phyloP scores from a whole-genome alignment of 106 monocot genomes.

The Chionographis japonica region DNA sequence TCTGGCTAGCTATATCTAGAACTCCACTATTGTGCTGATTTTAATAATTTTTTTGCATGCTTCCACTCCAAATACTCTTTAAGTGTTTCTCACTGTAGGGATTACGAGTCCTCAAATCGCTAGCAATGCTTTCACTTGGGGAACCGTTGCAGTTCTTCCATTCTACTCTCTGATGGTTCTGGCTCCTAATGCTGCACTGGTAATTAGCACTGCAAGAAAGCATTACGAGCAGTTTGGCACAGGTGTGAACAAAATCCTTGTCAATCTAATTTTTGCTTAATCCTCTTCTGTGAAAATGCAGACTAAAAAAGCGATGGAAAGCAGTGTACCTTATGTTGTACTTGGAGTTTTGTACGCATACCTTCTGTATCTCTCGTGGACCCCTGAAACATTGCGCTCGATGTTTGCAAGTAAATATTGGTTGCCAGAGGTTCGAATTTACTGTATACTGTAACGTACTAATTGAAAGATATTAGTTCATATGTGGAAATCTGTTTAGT shows the following conservation, averaged over 20 bases:
- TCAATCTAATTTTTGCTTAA: not conserved
- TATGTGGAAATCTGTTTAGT: too few relatives aligned
- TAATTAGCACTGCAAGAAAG: slow-evolving; percentile 13
- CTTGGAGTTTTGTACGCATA: slow-evolving; percentile 73
- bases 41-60: not conserved
- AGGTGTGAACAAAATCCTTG: not conserved
- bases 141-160: slow-evolving; percentile 90
- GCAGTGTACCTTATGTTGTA: slow-evolving; percentile 57
- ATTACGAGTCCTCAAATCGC: slow-evolving; percentile 74
- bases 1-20: too few relatives aligned
- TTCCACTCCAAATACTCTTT: not conserved
- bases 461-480: not conserved
- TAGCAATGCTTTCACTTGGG: slow-evolving; percentile 74
- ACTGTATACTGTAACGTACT: not conserved
- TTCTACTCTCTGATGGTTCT: slow-evolving; percentile 94
- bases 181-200: slow-evolving; percentile 73
- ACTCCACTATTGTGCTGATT: too few relatives aligned
- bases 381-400: slow-evolving; percentile 51
- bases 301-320: slow-evolving; percentile 77
- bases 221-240: too few relatives aligned
- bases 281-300: slow-evolving; percentile 16
- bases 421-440: slow-evolving; percentile 69
- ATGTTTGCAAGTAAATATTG: slow-evolving; percentile 96
- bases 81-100: slow-evolving; percentile 28
- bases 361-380: slow-evolving; percentile 90